Conservation (phyloP, 2,329 filamentous ascomycete genomes). For the Ceratocystis smalleyi region DNA sequence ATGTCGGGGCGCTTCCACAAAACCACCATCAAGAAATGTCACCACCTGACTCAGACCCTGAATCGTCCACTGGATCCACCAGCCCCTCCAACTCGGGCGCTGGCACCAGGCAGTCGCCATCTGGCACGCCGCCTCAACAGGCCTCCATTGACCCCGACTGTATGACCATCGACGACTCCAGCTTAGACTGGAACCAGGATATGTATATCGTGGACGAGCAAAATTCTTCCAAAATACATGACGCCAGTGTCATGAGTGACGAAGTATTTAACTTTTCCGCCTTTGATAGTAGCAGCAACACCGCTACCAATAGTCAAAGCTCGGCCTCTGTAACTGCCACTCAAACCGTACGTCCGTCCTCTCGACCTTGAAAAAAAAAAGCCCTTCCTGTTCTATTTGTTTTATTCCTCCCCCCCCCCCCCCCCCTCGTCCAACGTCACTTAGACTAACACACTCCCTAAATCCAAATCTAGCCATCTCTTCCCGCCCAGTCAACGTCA, state of each 20-base stretch:
- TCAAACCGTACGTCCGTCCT: constrained; percentile 13
- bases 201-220: constrained; percentile 14
- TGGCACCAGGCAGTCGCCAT: constrained; percentile 13
- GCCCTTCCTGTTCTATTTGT: not conserved
- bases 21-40: constrained; percentile 15
- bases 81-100: constrained; percentile 15
- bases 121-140: constrained; percentile 14
- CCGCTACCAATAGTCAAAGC: not conserved
- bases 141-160: constrained; percentile 3
- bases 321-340: constrained; percentile 3
- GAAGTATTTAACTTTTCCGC: constrained; percentile 16
- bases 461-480: constrained; percentile 1
- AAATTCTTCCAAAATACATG: constrained; percentile 9
- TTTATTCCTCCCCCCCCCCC: not conserved
- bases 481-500: constrained; percentile 12
- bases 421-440: not conserved
- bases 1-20: constrained; percentile 10
- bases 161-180: constrained; percentile 12
- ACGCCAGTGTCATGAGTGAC: constrained; percentile 14
- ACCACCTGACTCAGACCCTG: constrained; percentile 16
- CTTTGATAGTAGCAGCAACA: constrained; percentile 11
- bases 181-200: constrained; percentile 9
- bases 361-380: not conserved
- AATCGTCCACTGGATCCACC: constrained; percentile 15
- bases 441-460: constrained; percentile 4